Base-by-base conservation (phyloP, 2,329 filamentous ascomycete species). In the Stachybotrys echinatus region DNA sequence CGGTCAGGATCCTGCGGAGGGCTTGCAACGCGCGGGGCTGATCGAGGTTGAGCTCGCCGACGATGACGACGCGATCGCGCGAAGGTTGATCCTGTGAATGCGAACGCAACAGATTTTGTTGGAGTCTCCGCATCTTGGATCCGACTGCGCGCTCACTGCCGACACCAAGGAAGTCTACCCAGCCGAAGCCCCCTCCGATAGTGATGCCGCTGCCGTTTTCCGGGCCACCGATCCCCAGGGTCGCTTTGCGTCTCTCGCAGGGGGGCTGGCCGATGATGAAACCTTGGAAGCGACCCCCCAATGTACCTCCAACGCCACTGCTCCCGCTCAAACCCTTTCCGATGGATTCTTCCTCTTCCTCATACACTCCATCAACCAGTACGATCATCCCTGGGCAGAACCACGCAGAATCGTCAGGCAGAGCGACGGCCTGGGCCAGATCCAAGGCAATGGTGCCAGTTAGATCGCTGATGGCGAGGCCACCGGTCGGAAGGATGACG, bases 341-440 rank as follows among this genome's bases (percentile, higher is more conserved):
- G 2, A 77, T 72, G 19, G 82, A 84, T 54, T 85, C 80, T 53
- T 91, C 89, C 59, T 96, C 91, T 65, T 97, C 94, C 65, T 96
- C 91, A 62, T 99, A 99, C n/a, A 92, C 84, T 6, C 94, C 94
- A 61, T 99, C 94, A 1, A 96, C 83, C 0, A 99, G 78, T 4
- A 97, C 88, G 45, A 99, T 88, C 91, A 97, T 97, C 3, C 95
- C 95, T 0, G 94, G 92, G 5, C 87, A 84, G 63, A 96, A 96
- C 87, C 91, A 99, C 4, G 89, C 87, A 21, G 89, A 90, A 62
- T 92, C 85, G 52, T 90, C 85, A 0, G 92, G 92, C 49, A 96
- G 86, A 14, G 88, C 83, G 20, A 85, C 83, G 0, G 92, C 89
- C 61, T 92, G 87, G 19, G 84, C 80, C 12, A 97, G 71, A 58